These are phyloP conservation scores for Oropetium thomaeum DNA, from an alignment of 176 grass and related monocot species.

Conservation along the genomic window DNA sequence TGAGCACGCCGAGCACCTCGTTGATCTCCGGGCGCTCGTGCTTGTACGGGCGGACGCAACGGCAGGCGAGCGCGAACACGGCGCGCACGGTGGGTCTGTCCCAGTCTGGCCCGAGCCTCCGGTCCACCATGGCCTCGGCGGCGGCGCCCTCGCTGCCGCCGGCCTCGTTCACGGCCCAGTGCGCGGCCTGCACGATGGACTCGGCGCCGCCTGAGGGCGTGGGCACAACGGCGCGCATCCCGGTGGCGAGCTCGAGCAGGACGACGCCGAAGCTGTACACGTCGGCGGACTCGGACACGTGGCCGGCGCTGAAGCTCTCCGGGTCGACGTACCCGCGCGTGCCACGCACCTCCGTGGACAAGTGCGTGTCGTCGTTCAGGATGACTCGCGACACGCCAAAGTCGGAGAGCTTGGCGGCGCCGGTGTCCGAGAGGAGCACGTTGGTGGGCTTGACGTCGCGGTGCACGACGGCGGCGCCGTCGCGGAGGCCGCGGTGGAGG, in stretches of 20 bases:
- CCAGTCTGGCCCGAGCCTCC: conserved; percentile 41
- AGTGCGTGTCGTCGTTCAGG: conserved; percentile 38
- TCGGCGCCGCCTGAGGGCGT: conserved; percentile 58
- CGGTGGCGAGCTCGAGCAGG: conserved; percentile 58
- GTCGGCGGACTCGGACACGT: conserved; percentile 56
- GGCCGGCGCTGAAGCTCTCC: conserved; percentile 59
- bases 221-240: conserved; percentile 60
- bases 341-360: conserved; percentile 69
- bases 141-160: neutral
- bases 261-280: conserved; percentile 80
- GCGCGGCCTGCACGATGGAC: conserved; percentile 56
- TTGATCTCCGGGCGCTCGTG: conserved; percentile 50
- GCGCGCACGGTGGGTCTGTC: conserved; percentile 41
- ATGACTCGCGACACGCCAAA: conserved; percentile 62
- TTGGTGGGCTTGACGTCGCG: conserved; percentile 79
- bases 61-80: conserved; percentile 52
- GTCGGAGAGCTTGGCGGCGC: conserved; percentile 66
- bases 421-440: conserved; percentile 46
- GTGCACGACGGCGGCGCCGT: no score
- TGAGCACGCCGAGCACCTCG: conserved; percentile 55
- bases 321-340: conserved; percentile 73
- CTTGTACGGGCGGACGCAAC: conserved; percentile 63
- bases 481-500: conserved; percentile 55
- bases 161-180: conserved; percentile 12
- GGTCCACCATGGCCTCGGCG: conserved; percentile 46